Conservation (phyloP, 139 green algal species). For the Tetratostichococcus sp. region DNA sequence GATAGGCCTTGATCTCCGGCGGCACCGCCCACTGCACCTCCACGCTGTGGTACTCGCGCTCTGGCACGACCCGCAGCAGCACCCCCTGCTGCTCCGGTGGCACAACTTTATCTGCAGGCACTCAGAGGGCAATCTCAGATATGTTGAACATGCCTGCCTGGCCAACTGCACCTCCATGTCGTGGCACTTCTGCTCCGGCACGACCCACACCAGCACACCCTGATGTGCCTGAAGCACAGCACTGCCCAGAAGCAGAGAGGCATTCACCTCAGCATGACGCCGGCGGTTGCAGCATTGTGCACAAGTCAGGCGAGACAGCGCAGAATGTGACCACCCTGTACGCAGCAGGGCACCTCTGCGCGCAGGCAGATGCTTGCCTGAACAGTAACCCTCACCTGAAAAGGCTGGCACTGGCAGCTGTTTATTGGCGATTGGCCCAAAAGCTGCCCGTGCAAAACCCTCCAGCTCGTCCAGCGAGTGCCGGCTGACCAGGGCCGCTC, state of each 20-base stretch:
- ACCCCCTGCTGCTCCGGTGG: constrained; percentile 22
- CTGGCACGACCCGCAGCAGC: constrained; percentile 64
- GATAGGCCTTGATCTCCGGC: constrained; percentile 46
- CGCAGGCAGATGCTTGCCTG: no score
- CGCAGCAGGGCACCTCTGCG: no score
- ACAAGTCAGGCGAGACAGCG: no score
- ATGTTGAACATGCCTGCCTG: no score
- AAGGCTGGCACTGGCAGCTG: constrained; percentile 29
- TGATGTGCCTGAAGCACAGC: no score
- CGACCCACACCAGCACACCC: no score
- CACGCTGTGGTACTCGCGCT: constrained; percentile 70
- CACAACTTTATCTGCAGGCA: constrained; percentile 22
- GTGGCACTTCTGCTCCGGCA: no score
- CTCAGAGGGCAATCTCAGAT: background rate
- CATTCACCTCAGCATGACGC: no score
- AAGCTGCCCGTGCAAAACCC: constrained; percentile 49
- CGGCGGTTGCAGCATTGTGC: no score
- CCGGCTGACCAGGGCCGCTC: constrained; percentile 54
- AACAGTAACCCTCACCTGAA: constrained; percentile 9
- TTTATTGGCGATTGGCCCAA: constrained; percentile 47
- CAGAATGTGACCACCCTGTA: no score
- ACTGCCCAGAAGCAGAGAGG: no score
- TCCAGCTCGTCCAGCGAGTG: constrained; percentile 67
- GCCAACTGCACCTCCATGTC: no score
- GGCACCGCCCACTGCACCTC: constrained; percentile 68